Evolutionary conservation across 2,329 filamentous ascomycete genomes (phyloP).

Genomic region (Aspergillus unguis): DNA sequence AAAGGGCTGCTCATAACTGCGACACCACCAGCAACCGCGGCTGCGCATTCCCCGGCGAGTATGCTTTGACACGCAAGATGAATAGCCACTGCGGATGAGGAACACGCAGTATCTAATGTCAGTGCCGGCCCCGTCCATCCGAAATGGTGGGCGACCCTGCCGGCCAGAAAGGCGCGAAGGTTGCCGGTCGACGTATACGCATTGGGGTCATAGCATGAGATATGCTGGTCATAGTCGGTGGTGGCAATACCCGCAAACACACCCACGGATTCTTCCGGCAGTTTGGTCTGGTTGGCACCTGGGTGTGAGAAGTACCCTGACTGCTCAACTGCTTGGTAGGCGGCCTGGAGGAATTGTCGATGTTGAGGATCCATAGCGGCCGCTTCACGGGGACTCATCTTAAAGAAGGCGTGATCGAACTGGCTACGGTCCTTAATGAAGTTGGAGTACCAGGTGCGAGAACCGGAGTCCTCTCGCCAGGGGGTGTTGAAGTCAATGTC

Average conservation of each 20-base stretch:
- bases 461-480: neutral
- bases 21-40: slow-evolving; percentile 37
- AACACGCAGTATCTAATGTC: slow-evolving; percentile 45
- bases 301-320: slow-evolving; percentile 26
- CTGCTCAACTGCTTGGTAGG: slow-evolving; percentile 32
- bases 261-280: slow-evolving; percentile 18
- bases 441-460: slow-evolving; percentile 14
- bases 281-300: neutral
- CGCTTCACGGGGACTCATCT: slow-evolving; percentile 25
- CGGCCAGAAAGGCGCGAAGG: slow-evolving; percentile 16
- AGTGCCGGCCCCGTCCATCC: slow-evolving; percentile 38
- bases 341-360: slow-evolving; percentile 25
- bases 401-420: slow-evolving; percentile 35
- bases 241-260: slow-evolving; percentile 26
- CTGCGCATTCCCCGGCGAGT: slow-evolving; percentile 21
- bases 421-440: slow-evolving; percentile 17
- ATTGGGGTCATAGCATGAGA: slow-evolving; percentile 26
- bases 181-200: slow-evolving; percentile 26
- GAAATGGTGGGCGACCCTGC: slow-evolving; percentile 43
- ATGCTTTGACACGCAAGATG: slow-evolving; percentile 24
- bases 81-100: slow-evolving; percentile 38
- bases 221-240: slow-evolving; percentile 29
- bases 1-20: slow-evolving; percentile 29
- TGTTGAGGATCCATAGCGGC: slow-evolving; percentile 31
- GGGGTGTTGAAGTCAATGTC: slow-evolving; percentile 2